phyloP scores from a whole-genome alignment of 2,329 filamentous ascomycete genomes.

The Aspergillus proliferans region DNA sequence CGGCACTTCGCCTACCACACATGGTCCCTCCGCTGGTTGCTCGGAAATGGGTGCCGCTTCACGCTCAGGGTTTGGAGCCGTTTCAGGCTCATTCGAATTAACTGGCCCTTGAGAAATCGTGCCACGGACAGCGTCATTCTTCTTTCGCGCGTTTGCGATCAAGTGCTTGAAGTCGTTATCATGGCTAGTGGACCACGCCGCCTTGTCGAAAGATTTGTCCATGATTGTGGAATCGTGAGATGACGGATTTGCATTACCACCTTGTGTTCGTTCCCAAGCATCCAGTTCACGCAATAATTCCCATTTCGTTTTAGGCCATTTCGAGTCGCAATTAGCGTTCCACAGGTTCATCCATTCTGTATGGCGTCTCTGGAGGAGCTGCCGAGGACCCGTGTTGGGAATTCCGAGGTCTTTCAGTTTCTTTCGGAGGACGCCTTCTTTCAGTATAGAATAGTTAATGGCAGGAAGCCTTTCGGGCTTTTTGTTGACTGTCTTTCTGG shows the following conservation, averaged over 20 bases:
- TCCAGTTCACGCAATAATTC: constrained; percentile 75
- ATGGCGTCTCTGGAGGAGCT: constrained; percentile 70
- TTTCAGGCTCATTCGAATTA: constrained; percentile 3
- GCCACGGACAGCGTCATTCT: constrained; percentile 32
- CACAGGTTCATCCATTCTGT: constrained; percentile 92
- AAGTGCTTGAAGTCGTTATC: constrained; percentile 69
- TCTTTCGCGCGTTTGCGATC: constrained; percentile 66
- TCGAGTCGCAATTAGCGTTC: constrained; percentile 94
- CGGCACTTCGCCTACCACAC: constrained; percentile 2
- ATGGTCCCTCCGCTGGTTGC: constrained; percentile 1
- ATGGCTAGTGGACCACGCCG: constrained; percentile 68
- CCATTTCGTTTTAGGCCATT: constrained; percentile 60
- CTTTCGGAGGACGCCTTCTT: constrained; percentile 67
- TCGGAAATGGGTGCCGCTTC: constrained; percentile 2
- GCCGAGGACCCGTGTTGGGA: constrained; percentile 60
- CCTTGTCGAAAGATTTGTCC: constrained; percentile 81
- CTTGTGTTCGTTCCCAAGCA: constrained; percentile 79
- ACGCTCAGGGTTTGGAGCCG: neutral
- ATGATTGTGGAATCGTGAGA: constrained; percentile 50
- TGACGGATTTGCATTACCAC: constrained; percentile 46
- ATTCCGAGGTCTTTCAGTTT: constrained; percentile 79
- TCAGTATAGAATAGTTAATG: constrained; percentile 82
- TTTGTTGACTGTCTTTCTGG: constrained; percentile 21
- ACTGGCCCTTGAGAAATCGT: constrained; percentile 18
- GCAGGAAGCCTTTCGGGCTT: constrained; percentile 63